Conservation (phyloP, 2,329 filamentous ascomycete species). For the Phoma sp. region DNA sequence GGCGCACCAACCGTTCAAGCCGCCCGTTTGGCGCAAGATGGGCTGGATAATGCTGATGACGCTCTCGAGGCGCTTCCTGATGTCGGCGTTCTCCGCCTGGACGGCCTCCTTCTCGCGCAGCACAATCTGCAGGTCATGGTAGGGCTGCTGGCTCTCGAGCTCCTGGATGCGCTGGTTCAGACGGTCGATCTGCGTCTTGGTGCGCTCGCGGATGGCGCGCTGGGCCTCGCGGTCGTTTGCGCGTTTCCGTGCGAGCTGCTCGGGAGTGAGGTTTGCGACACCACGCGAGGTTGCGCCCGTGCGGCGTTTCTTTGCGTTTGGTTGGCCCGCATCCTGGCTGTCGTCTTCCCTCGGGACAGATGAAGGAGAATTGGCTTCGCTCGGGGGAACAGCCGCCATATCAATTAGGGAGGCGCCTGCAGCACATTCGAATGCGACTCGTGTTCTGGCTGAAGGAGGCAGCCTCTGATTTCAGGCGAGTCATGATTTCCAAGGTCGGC, state of each 20-base stretch:
- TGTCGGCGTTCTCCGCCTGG: slow-evolving; percentile 79
- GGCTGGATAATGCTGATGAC: slow-evolving; percentile 70
- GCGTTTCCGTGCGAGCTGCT: slow-evolving; percentile 87
- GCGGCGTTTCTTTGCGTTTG: slow-evolving; percentile 39
- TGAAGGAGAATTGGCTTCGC: slow-evolving; percentile 28
- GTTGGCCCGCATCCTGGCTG: slow-evolving; percentile 22
- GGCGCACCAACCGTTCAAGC: slow-evolving; percentile 51
- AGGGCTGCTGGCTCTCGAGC: slow-evolving; percentile 79
- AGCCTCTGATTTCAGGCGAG: slow-evolving; percentile 1
- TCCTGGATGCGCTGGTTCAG: slow-evolving; percentile 76
- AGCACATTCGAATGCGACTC: slow-evolving; percentile 9
- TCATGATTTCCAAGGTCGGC: neutral
- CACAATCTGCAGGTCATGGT: slow-evolving; percentile 79
- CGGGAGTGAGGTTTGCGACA: slow-evolving; percentile 84
- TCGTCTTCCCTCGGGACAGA: slow-evolving; percentile 17
- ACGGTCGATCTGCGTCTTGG: slow-evolving; percentile 77
- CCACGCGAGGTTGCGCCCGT: slow-evolving; percentile 64
- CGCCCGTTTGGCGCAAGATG: slow-evolving; percentile 54
- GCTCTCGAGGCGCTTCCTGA: slow-evolving; percentile 70
- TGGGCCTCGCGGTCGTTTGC: slow-evolving; percentile 91
- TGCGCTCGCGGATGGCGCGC: slow-evolving; percentile 81
- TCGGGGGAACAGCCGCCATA: slow-evolving; percentile 28
- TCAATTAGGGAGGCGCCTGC: slow-evolving; percentile 10
- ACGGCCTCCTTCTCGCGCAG: slow-evolving; percentile 77
- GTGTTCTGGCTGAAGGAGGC: slow-evolving; percentile 2